A percentile compares a stretch with the other conserved stretches of the same genome.
These are phyloP conservation scores for Xenoacremonium recifei DNA, from an alignment of 2,329 filamentous ascomycete species.

Conservation along the genomic window DNA sequence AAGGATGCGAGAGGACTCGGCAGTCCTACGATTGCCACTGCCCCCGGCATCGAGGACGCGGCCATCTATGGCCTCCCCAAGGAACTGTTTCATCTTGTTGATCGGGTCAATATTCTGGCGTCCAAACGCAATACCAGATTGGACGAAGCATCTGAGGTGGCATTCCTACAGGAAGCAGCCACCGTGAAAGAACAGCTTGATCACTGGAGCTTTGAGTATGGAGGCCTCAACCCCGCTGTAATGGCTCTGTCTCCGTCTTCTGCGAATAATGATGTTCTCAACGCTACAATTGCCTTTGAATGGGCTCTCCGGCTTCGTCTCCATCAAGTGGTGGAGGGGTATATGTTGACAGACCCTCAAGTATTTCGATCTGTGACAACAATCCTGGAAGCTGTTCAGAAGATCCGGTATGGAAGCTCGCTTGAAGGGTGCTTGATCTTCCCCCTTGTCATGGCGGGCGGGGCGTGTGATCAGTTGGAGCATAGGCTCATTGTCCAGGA, in stretches of 20 bases:
- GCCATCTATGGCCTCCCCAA: slow-evolving; percentile 37
- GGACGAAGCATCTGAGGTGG: slow-evolving; percentile 27
- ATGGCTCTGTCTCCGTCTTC: slow-evolving; percentile 18
- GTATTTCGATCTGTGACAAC: slow-evolving; percentile 31
- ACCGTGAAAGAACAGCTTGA: slow-evolving; percentile 35
- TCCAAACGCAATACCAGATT: slow-evolving; percentile 31
- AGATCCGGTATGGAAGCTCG: slow-evolving; percentile 40
- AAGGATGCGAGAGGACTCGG: no score
- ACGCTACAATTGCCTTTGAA: slow-evolving; percentile 39
- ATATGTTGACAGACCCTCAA: slow-evolving; percentile 32
- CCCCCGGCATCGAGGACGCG: slow-evolving; percentile 28
- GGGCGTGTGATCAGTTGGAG: slow-evolving; percentile 33
- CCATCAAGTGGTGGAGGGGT: slow-evolving; percentile 43
- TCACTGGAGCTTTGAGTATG: slow-evolving; percentile 34
- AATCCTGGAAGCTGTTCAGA: slow-evolving; percentile 36
- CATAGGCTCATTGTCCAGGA: slow-evolving; percentile 39
- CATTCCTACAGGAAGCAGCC: slow-evolving; percentile 27
- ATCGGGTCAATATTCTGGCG: slow-evolving; percentile 31
- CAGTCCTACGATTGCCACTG: slow-evolving; percentile 24
- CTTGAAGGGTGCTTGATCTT: slow-evolving; percentile 40
- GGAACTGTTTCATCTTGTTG: slow-evolving; percentile 33
- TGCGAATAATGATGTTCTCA: slow-evolving; percentile 27
- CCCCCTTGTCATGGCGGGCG: slow-evolving; percentile 41
- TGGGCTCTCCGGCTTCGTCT: slow-evolving; percentile 40
- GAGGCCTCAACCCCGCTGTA: slow-evolving; percentile 23